These are phyloP conservation scores for Leucosporidium creatinivorum DNA, from an alignment of 768 basidiomycete species.

Conservation along the genomic window DNA sequence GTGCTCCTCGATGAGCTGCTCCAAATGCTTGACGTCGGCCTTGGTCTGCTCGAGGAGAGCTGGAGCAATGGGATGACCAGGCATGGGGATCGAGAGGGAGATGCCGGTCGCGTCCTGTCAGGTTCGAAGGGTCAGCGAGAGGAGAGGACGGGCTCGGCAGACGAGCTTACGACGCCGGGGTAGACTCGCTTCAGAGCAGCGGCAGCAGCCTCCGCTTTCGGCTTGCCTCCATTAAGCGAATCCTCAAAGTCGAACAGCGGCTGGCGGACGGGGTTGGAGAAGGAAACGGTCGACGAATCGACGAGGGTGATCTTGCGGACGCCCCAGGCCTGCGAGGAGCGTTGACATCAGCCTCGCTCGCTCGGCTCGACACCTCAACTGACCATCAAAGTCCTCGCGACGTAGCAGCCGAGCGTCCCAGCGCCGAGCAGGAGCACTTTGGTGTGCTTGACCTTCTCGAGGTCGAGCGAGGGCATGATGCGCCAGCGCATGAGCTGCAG, in stretches of 20 bases:
- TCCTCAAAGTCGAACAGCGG: slow-evolving; percentile 94
- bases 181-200: slow-evolving; percentile 76
- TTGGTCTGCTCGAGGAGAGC: slow-evolving; percentile 53
- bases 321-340: slow-evolving; percentile 77
- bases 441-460: slow-evolving; percentile 75
- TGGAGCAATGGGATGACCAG: slow-evolving; percentile 78
- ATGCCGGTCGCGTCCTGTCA: slow-evolving; percentile 73
- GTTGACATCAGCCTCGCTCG: background rate
- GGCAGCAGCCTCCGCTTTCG: slow-evolving; percentile 87
- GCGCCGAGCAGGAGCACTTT: slow-evolving; percentile 83
- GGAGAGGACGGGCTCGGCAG: background rate
- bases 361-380: slow-evolving; percentile 17
- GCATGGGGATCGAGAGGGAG: slow-evolving; percentile 84
- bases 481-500: slow-evolving; percentile 97
- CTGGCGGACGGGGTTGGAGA: slow-evolving; percentile 95
- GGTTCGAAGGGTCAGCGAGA: background rate
- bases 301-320: slow-evolving; percentile 86
- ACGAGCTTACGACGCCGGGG: slow-evolving; percentile 71
- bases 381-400: slow-evolving; percentile 84
- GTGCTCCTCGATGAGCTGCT: slow-evolving; percentile 70
- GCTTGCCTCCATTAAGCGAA: slow-evolving; percentile 82
- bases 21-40: slow-evolving; percentile 64
- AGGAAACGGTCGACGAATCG: slow-evolving; percentile 84
- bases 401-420: slow-evolving; percentile 94
- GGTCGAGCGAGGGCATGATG: slow-evolving; percentile 76